These are phyloP conservation scores for Xylaria intraflava DNA, from an alignment of 495 filamentous ascomycete species.

Conservation along the genomic window DNA sequence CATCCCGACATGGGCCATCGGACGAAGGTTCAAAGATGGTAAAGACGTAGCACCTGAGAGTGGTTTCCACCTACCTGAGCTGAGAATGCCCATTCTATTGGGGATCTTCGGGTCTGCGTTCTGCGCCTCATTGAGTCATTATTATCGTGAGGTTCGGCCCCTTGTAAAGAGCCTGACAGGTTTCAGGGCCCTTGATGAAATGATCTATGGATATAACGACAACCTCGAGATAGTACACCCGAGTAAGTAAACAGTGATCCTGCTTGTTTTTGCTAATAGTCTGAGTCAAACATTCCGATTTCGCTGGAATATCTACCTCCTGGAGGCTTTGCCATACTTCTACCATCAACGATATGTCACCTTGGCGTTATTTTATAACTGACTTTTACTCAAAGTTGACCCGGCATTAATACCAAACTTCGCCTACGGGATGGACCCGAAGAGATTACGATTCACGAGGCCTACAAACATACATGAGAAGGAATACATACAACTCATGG, in stretches of 20 bases:
- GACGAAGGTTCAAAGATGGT: slow-evolving; percentile 72
- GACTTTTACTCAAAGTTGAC: slow-evolving; percentile 44
- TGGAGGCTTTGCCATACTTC: background rate
- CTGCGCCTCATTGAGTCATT: slow-evolving; percentile 89
- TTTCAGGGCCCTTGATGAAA: slow-evolving; percentile 70
- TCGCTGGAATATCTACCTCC: background rate
- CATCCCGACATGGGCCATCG: slow-evolving; percentile 91
- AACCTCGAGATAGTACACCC: slow-evolving; percentile 86
- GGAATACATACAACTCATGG: slow-evolving; percentile 79
- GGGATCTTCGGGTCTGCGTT: slow-evolving; percentile 95
- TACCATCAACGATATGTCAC: background rate
- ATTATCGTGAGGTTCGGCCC: slow-evolving; percentile 87
- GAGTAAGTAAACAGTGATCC: slow-evolving; percentile 2
- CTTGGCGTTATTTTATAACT: background rate
- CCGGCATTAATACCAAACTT: slow-evolving; percentile 86
- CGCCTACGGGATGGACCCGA: slow-evolving; percentile 64
- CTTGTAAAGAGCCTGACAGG: slow-evolving; percentile 65
- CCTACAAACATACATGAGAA: slow-evolving; percentile 65
- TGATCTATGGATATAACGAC: slow-evolving; percentile 74
- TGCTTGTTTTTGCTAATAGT: background rate
- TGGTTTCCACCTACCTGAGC: slow-evolving; percentile 65
- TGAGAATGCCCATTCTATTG: slow-evolving; percentile 72
- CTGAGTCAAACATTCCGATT: background rate
- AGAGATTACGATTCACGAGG: slow-evolving; percentile 61
- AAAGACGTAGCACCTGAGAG: slow-evolving; percentile 48